Base-by-base conservation (phyloP, 768 basidiomycete species). In the Auricularia cornea region DNA sequence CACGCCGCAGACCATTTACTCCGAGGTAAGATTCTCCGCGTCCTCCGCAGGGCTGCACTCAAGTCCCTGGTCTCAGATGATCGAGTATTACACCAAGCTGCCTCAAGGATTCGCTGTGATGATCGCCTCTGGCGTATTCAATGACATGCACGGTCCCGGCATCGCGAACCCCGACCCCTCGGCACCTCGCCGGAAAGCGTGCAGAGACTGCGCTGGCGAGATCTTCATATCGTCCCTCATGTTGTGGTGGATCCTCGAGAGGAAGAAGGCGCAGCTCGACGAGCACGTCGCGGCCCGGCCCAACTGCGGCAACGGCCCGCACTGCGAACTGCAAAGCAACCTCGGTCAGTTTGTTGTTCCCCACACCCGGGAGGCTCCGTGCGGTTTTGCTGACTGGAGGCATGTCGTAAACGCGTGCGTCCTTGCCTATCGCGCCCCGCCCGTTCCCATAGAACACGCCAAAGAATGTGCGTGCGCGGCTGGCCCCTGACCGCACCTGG, bases 181-280 rank as follows among this genome's bases (percentile, higher is more conserved):
- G 62, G 48, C 51, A 23, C 83, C 87, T n/a, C 82, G 86, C 28
- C 79, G 72, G 56, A 81, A 77, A 59, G 83, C 87, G 51, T 93
- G 90, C 70, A 78, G 90, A 66, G 73, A 83, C 48, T 93, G 90
- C 70, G 88, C 91, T 1, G 79, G 84, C 0, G 89, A 92, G 71
- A 81, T 91, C 2, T 77, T 92, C 20, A 76, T 92, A 2, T 89
- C 84, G 78, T 90, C 90, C 12, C 70, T 92, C 52, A 84, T 80
- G 65, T 89, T 87, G 41, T 93, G 90, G 90, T 92, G 91, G 90
- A 75, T 92, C 35, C 78, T 87, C 59, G 90, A 92, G 73, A 82
- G 90, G 31, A 80, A 78, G 74, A 88, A 85, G 68, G 90, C 87
- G 18, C 80, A 83, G 66, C 72, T 88, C 60, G 85, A 85, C 48